These are phyloP conservation scores for Monosporascus cannonballus DNA, from an alignment of 2,329 filamentous ascomycete species.

Conservation along the genomic window DNA sequence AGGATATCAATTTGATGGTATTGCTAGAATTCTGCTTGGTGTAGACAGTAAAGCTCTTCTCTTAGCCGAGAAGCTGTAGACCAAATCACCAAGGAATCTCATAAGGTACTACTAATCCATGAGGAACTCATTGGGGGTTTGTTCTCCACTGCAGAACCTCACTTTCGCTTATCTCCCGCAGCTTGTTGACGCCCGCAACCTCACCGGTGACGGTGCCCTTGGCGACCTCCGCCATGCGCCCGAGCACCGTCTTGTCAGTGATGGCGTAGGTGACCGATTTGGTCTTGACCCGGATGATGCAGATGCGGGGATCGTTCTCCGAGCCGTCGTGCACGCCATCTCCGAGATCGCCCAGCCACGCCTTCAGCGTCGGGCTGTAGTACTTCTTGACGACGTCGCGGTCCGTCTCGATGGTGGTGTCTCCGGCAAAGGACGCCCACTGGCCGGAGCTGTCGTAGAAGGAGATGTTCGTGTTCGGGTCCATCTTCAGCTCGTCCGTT, in stretches of 20 bases:
- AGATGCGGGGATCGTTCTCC: conserved; percentile 75
- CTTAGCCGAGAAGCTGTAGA: too few species aligned
- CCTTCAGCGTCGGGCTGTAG: conserved; percentile 68
- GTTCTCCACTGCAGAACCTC: conserved; percentile 57
- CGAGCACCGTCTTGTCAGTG: conserved; percentile 54
- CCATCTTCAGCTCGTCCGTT: conserved; percentile 67
- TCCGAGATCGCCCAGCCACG: conserved; percentile 79
- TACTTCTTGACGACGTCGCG: conserved; percentile 63
- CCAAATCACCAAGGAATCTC: too few species aligned
- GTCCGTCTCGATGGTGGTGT: conserved; percentile 62
- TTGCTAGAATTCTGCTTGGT: too few species aligned
- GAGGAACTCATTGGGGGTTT: not conserved
- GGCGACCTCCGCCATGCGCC: conserved; percentile 62
- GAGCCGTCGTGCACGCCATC: conserved; percentile 79
- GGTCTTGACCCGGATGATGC: conserved; percentile 68
- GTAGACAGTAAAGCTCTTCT: too few species aligned
- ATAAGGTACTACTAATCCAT: too few species aligned
- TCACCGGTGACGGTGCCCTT: conserved; percentile 70
- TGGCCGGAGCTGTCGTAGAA: conserved; percentile 72
- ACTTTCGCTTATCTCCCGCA: conserved; percentile 63
- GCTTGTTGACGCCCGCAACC: conserved; percentile 63
- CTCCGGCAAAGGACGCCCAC: conserved; percentile 79
- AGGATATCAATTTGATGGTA: too few species aligned
- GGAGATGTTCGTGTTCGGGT: conserved; percentile 71
- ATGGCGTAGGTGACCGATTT: conserved; percentile 67